A percentile compares a stretch with the other conserved stretches of the same genome.
Evolutionary conservation across 2,329 filamentous ascomycete species (phyloP).

Genomic region (Pestalotiopsis sp.): DNA sequence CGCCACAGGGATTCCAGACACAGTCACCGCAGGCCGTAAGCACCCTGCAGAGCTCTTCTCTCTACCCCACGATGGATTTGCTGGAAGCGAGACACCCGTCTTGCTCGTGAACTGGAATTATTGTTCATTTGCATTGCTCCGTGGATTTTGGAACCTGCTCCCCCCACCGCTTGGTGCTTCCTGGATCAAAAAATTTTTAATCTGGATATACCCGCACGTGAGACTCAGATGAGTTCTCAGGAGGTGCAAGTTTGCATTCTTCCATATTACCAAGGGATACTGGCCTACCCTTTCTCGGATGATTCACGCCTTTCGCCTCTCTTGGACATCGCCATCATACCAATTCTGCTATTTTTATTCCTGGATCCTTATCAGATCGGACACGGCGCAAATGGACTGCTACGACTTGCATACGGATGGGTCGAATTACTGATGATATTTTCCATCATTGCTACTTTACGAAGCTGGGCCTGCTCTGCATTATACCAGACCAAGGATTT

Average conservation of each 20-base stretch:
- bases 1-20: conserved; percentile 33
- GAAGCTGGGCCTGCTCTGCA: conserved; percentile 27
- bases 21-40: conserved; percentile 32
- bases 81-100: conserved; percentile 22
- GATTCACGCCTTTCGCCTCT: conserved; percentile 10
- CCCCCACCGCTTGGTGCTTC: conserved; percentile 25
- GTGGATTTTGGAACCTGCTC: conserved; percentile 30
- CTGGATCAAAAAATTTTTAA: conserved; percentile 29
- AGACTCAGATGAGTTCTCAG: conserved; percentile 29
- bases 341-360: conserved; percentile 16
- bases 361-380: conserved; percentile 32
- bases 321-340: conserved; percentile 21
- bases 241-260: conserved; percentile 38
- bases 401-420: conserved; percentile 36
- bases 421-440: conserved; percentile 30
- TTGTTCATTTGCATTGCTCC: conserved; percentile 32
- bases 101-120: conserved; percentile 29
- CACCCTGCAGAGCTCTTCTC: conserved; percentile 15
- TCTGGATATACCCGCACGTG: conserved; percentile 34
- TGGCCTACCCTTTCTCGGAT: conserved; percentile 12
- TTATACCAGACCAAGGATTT: conserved; percentile 31
- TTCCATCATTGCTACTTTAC: conserved; percentile 27
- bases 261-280: conserved; percentile 26
- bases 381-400: conserved; percentile 32
- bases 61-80: conserved; percentile 13